Evolutionary conservation across 257 asterid genomes (phyloP).

Genomic region (Plectranthus barbatus): DNA sequence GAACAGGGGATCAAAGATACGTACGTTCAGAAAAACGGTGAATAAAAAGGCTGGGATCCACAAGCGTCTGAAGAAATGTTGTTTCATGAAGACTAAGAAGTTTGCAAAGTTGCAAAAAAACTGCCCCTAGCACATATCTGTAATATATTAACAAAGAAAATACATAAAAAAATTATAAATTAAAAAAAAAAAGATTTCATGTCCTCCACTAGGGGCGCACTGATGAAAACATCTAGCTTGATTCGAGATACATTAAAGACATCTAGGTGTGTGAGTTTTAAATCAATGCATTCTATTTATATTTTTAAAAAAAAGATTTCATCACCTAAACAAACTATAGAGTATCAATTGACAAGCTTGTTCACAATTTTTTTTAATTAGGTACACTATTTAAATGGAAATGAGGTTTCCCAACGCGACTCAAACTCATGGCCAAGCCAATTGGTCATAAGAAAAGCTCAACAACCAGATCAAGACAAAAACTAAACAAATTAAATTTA

Average conservation of each 20-base stretch:
- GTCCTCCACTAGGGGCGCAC: too few relatives aligned
- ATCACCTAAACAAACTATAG: background rate
- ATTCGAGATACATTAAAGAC: too few relatives aligned
- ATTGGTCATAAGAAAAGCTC: too few relatives aligned
- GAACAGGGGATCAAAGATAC: conserved; percentile 13
- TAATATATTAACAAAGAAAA: conserved; percentile 9
- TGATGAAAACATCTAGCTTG: too few relatives aligned
- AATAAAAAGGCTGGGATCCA: conserved; percentile 91
- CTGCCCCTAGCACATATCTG: conserved; percentile 89
- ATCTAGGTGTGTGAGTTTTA: too few relatives aligned
- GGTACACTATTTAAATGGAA: too few relatives aligned
- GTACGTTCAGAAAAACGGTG: conserved; percentile 73
- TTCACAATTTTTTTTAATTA: too few relatives aligned
- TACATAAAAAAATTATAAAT: background rate
- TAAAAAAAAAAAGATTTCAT: too few relatives aligned
- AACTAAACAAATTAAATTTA: background rate
- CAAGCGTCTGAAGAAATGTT: conserved; percentile 68
- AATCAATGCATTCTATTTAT: too few relatives aligned
- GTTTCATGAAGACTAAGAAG: conserved; percentile 59
- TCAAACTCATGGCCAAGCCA: too few relatives aligned
- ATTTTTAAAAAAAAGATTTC: too few relatives aligned
- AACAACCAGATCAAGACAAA: background rate
- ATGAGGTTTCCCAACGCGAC: too few relatives aligned
- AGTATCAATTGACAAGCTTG: background rate
- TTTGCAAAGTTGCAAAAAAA: conserved; percentile 82